Base-by-base conservation (phyloP, 768 basidiomycete species). In the Daedaleopsis nitida region DNA sequence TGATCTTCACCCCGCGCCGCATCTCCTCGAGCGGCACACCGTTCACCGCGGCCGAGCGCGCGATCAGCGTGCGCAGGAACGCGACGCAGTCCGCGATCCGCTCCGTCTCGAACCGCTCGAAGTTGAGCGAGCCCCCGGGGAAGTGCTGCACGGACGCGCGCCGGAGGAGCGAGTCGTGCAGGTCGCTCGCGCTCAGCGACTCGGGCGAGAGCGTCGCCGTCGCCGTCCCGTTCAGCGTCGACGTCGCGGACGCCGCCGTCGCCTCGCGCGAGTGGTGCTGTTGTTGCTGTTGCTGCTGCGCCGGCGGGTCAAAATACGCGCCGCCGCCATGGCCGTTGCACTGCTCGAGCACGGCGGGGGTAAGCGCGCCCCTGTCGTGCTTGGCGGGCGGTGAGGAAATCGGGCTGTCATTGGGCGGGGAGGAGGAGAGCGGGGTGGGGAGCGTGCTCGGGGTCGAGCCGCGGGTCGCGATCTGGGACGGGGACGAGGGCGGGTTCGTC, bases 71-170 rank as follows among this genome's bases (percentile, higher is more conserved):
- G 66, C 91, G 86, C 67, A 99, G 88, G 78, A 96, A 99, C 52
- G 81, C 78, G 66, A 98, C 86, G 69, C 95, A 92, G 37, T 83
- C 85, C 52, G 89, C 77, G 67, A 98, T 91, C 68, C 94, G 83
- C 64, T 90, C 85, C 56, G 97, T 98, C 77, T 99, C 89, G 79
- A 98, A 99, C 27, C 96, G 88, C 73, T 93, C 94, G 70, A 98
- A 99, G 76, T 98, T 99, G 72, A 99, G 86, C 51, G 94, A 92
- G 2, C 97, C 97, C 16, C 97, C 97, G 3, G 96, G 95, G 68
- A 97, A 91, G 70, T 96, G 92, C 61, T 82, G 81, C 65, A 90
- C 85, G 52, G 86, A 82, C 23, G 86, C 86, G 54, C 86, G 85
- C 62, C 86, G 86, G 44, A 92, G 82, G 61, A 88, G 83, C 56